A percentile compares a stretch with the other conserved stretches of the same genome.
These are phyloP conservation scores for Buddleja alternifolia DNA, from an alignment of 257 asterid species.

Conservation along the genomic window DNA sequence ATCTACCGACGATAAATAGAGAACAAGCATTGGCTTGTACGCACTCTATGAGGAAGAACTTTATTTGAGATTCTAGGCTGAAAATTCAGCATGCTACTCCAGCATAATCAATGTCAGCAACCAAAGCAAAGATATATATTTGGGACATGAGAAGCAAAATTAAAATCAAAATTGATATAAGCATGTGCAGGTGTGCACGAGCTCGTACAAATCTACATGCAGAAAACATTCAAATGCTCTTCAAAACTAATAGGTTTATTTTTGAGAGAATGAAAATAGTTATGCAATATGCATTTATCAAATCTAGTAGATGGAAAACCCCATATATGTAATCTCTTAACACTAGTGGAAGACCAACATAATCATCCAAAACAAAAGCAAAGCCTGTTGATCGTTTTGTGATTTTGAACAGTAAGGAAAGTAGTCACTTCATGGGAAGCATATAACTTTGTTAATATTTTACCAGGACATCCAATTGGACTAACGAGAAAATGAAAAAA, in stretches of 20 bases:
- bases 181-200: neutral
- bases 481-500: slow-evolving; percentile 10
- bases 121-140: neutral
- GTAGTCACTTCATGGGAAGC: neutral
- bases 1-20: slow-evolving; percentile 3
- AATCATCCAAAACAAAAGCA: neutral
- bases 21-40: slow-evolving; percentile 1
- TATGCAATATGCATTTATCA: neutral
- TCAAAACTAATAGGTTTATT: slow-evolving; percentile 13
- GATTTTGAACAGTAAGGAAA: neutral
- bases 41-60: neutral
- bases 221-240: neutral
- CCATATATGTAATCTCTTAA: neutral
- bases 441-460: neutral
- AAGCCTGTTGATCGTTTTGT: neutral
- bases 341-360: neutral
- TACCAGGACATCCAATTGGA: slow-evolving; percentile 13
- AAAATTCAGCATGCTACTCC: neutral
- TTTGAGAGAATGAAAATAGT: neutral
- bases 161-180: slow-evolving; percentile 13
- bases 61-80: neutral
- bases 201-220: neutral
- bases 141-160: slow-evolving; percentile 11
- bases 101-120: slow-evolving; percentile 6
- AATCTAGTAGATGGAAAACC: neutral